Evolutionary conservation across 108 stramenopile species (phyloP).

Genomic region (Nitzschia inconspicua): DNA sequence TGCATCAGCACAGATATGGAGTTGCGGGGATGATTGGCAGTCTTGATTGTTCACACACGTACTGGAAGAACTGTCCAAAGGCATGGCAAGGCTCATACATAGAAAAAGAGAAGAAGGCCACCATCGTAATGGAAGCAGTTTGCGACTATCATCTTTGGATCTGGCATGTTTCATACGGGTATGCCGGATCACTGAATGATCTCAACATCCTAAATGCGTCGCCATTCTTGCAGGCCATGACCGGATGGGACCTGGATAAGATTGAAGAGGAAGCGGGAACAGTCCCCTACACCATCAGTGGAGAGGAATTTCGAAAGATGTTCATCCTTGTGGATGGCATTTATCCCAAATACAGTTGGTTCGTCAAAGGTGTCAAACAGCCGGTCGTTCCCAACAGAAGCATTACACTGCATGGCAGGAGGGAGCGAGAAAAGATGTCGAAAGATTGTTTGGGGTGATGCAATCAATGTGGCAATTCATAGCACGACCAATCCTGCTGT

Average conservation of each 20-base stretch:
- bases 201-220: slow-evolving; percentile 18
- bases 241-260: neutral
- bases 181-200: slow-evolving; percentile 25
- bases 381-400: slow-evolving; percentile 2
- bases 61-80: slow-evolving; percentile 21
- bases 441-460: slow-evolving; percentile 23
- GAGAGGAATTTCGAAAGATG: slow-evolving; percentile 7
- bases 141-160: slow-evolving; percentile 28
- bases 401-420: slow-evolving; percentile 21
- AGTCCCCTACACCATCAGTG: slow-evolving; percentile 11
- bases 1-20: neutral
- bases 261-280: neutral
- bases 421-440: slow-evolving; percentile 16
- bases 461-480: slow-evolving; percentile 5
- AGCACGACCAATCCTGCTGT: neutral
- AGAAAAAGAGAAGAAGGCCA: slow-evolving; percentile 10
- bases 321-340: slow-evolving; percentile 37
- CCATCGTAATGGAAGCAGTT: slow-evolving; percentile 19
- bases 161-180: slow-evolving; percentile 31
- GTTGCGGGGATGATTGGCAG: slow-evolving; percentile 10
- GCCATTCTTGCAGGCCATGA: neutral
- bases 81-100: slow-evolving; percentile 11
- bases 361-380: slow-evolving; percentile 10
- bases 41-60: slow-evolving; percentile 16
- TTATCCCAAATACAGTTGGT: slow-evolving; percentile 18